phyloP scores from a whole-genome alignment of 2,329 filamentous ascomycete species.

The Bisporella sp. region DNA sequence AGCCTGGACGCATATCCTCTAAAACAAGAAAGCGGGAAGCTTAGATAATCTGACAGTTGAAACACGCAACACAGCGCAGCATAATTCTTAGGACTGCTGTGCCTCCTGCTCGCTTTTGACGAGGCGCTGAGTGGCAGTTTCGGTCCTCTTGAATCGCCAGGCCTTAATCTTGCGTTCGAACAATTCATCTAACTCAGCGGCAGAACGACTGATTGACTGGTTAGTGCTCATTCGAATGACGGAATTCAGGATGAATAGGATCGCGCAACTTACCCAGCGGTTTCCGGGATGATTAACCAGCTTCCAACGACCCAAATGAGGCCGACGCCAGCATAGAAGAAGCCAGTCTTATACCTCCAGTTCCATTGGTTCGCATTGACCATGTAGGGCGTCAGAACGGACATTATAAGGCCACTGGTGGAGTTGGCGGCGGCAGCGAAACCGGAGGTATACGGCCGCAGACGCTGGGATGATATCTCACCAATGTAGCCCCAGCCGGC shows the following conservation, averaged over 20 bases:
- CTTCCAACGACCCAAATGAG: constrained; percentile 8
- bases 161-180: constrained; percentile 16
- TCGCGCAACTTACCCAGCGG: constrained; percentile 7
- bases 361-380: constrained; percentile 12
- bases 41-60: no score
- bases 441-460: constrained; percentile 17
- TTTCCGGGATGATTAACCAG: constrained; percentile 18
- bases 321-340: constrained; percentile 14
- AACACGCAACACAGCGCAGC: no score
- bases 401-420: constrained; percentile 17
- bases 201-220: constrained; percentile 7
- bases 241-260: neutral
- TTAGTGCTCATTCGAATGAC: neutral
- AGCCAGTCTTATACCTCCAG: constrained; percentile 19
- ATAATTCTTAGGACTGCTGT: no score
- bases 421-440: constrained; percentile 14
- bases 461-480: constrained; percentile 18
- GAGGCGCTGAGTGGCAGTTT: constrained; percentile 7
- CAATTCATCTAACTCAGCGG: constrained; percentile 22
- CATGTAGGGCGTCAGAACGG: constrained; percentile 16
- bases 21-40: no score
- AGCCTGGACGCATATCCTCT: no score
- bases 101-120: neutral
- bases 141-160: constrained; percentile 11
- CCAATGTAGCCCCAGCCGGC: constrained; percentile 20